Evolutionary conservation across 2,329 filamentous ascomycete genomes (phyloP), one percentile per base, ranked within the genome.

Genomic region (Raffaelea ambrosiae): DNA sequence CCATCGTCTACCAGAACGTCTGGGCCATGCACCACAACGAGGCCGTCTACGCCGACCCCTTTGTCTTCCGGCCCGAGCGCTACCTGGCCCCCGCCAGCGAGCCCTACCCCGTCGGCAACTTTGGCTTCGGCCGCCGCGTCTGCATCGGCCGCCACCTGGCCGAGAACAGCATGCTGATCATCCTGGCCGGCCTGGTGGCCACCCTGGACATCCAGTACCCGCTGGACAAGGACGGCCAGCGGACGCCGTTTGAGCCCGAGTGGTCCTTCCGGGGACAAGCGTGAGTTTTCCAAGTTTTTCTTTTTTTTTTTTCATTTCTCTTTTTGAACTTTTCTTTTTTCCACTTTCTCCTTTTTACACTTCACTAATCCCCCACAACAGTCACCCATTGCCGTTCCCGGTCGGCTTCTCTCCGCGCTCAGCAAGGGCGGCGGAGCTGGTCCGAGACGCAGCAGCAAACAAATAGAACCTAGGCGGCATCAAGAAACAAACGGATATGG

Each of bases 141-240:
- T 82, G 79, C 57, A 75, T 73, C 3, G 79, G 77, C 0, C 72
- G 76, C 21, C 71, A 77, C 45, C 63, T 81, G 4, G 74, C 73
- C 0, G 68, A 74, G 47, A 66, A 68, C 4, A 67, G 63, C 11
- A 51, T 77, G 11, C 73, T 71, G 52, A 61, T 77, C 9, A 64
- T 59, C 8, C 66, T 76, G 31, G 64, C 72, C 4, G 64, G 69
- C 4, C 63, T 77, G 31, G 57, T 76, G 22, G 75, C 72, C 68
- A 68, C 66, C 0, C 74, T 71, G 23, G 54, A 63, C 13, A 51
- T 64, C 16, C 31, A 16, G 31, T 33, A 33, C 16, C 31, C 31
- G 31, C 42, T 40, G 19, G 62, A 66, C 49, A 51, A 21, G 1
- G 29, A 57, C 3, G 66, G 67, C 3, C 56, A 56, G 39, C 53